Evolutionary conservation across 2,329 filamentous ascomycete genomes (phyloP).

Genomic region (Pyricularia grisea): DNA sequence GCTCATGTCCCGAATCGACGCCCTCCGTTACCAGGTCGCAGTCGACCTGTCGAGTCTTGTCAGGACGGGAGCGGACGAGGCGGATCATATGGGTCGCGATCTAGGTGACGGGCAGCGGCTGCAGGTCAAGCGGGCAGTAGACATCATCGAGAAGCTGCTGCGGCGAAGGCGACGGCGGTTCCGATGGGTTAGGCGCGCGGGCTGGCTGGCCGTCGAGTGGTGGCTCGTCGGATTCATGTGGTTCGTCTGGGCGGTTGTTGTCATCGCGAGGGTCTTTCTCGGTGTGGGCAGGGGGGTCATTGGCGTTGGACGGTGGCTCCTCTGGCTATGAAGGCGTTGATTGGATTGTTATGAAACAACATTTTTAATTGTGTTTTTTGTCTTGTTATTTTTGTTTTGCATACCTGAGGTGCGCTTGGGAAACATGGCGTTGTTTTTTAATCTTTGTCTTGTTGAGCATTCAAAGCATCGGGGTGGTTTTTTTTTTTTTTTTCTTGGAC

Average conservation of each 20-base stretch:
- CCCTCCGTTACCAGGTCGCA: conserved; percentile 34
- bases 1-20: conserved; percentile 38
- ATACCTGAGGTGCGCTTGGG: neutral
- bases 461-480: neutral
- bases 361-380: neutral
- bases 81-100: conserved; percentile 68
- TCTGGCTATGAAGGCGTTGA: conserved; percentile 55
- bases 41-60: conserved; percentile 52
- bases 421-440: neutral
- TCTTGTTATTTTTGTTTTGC: neutral
- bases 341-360: neutral
- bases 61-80: conserved; percentile 62
- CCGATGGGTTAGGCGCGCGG: conserved; percentile 63
- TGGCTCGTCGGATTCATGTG: conserved; percentile 81
- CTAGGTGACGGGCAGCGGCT: conserved; percentile 69
- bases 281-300: conserved; percentile 52
- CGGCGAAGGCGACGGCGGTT: conserved; percentile 58
- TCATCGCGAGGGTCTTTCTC: conserved; percentile 58
- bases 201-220: conserved; percentile 84
- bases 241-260: conserved; percentile 87
- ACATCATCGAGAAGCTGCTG: conserved; percentile 69
- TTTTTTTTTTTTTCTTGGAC: neutral
- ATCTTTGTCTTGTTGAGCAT: neutral
- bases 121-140: conserved; percentile 69
- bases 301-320: conserved; percentile 63